These are phyloP conservation scores for Geranium incanum DNA, from an alignment of 441 rosid species.

Conservation along the genomic window DNA sequence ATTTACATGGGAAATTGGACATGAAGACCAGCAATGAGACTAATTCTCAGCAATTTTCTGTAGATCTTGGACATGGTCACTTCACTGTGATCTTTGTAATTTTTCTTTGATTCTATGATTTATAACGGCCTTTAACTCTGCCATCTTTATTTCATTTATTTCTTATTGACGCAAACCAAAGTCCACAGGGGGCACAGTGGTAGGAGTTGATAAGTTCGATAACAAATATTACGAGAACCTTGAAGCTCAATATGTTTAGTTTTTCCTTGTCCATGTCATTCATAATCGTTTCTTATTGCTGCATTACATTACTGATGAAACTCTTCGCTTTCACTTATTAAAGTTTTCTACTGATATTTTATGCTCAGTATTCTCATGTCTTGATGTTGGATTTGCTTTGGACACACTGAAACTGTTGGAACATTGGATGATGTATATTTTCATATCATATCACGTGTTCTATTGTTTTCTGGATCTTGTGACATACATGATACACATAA, in stretches of 20 bases:
- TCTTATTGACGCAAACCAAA: slow-evolving; percentile 71
- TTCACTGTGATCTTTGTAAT: background rate
- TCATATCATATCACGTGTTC: too few species aligned
- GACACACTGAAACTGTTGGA: too few species aligned
- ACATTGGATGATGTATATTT: too few species aligned
- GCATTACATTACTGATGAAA: background rate
- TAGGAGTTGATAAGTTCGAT: slow-evolving; percentile 85
- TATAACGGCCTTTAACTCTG: slow-evolving; percentile 12
- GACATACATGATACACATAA: too few species aligned
- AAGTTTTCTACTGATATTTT: too few species aligned
- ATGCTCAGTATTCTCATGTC: too few species aligned
- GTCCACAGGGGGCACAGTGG: slow-evolving; percentile 84
- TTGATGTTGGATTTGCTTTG: too few species aligned
- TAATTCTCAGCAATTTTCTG: too few species aligned
- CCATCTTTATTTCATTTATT: slow-evolving; percentile 5
- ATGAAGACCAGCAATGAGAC: background rate
- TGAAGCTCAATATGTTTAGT: slow-evolving; percentile 60
- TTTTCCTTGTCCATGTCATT: slow-evolving; percentile 13
- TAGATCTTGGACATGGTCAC: background rate
- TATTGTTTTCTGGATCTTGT: background rate
- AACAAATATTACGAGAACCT: slow-evolving; percentile 84
- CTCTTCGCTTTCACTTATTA: too few species aligned
- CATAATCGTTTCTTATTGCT: background rate
- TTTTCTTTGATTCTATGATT: background rate
- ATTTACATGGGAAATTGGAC: background rate